Conservation (phyloP, 176 grass and related monocot species). For the Elaeis guineensis region DNA sequence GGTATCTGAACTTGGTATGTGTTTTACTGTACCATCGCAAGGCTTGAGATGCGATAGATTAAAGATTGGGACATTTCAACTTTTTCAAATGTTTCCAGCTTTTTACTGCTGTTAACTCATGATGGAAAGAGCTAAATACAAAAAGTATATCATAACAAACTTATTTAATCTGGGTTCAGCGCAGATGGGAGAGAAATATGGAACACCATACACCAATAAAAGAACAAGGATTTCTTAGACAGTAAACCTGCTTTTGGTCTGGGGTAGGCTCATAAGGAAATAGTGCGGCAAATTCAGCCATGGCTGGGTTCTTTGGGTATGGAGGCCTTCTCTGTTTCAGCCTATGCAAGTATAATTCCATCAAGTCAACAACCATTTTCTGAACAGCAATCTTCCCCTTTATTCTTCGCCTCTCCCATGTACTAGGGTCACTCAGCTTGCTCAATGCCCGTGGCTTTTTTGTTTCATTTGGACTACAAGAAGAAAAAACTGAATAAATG, state of each 20-base stretch:
- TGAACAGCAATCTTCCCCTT: conserved; percentile 97
- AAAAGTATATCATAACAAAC: too few species aligned
- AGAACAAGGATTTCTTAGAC: not conserved
- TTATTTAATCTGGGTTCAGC: too few species aligned
- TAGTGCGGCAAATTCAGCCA: conserved; percentile 64
- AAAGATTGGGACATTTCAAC: too few species aligned
- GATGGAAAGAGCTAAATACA: too few species aligned
- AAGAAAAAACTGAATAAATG: conserved; percentile 51
- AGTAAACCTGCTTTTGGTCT: conserved; percentile 70
- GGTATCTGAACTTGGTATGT: too few species aligned
- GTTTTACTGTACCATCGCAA: too few species aligned
- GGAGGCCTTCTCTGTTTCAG: conserved; percentile 70
- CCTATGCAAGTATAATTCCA: conserved; percentile 90
- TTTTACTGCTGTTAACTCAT: too few species aligned
- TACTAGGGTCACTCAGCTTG: conserved; percentile 65
- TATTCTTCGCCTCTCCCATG: conserved; percentile 82
- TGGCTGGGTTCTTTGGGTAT: conserved; percentile 35
- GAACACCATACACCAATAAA: not conserved
- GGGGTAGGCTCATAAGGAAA: conserved; percentile 87
- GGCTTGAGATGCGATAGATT: too few species aligned
- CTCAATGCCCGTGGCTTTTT: conserved; percentile 67
- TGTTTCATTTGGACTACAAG: conserved; percentile 77
- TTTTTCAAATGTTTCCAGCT: too few species aligned
- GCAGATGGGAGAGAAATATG: not conserved
- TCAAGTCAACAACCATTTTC: conserved; percentile 93